Conservation (phyloP, 768 basidiomycete genomes). For the Favolaschia claudopus region DNA sequence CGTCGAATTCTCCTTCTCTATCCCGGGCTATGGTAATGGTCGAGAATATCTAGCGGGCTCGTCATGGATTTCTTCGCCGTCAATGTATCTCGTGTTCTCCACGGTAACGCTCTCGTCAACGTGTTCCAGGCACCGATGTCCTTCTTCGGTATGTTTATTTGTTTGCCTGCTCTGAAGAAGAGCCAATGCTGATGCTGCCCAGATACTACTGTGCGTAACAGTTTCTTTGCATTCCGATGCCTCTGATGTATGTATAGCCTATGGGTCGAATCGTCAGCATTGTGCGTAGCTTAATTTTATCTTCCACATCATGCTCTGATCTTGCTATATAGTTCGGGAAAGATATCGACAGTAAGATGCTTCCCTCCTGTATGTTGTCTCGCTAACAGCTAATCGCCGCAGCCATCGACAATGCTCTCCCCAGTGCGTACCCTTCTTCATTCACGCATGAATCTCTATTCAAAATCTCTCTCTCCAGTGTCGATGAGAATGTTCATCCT, state of each 20-base stretch:
- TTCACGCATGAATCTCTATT: not conserved
- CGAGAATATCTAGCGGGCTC: conserved; percentile 48
- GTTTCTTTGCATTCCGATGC: not conserved
- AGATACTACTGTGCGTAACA: conserved; percentile 19
- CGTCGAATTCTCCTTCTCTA: conserved; percentile 24
- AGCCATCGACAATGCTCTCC: conserved; percentile 68
- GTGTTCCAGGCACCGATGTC: conserved; percentile 77
- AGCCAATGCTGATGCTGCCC: conserved; percentile 32
- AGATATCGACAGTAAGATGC: conserved; percentile 63
- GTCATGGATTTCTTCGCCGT: conserved; percentile 63
- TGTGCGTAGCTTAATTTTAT: not conserved
- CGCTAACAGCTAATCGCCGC: not conserved
- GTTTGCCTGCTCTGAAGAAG: not conserved
- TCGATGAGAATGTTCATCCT: conserved; percentile 63
- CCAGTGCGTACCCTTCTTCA: conserved; percentile 46
- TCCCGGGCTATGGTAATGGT: not conserved
- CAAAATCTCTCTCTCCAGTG: conserved; percentile 42
- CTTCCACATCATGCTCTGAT: not conserved
- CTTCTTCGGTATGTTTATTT: conserved; percentile 66
- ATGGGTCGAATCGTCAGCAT: conserved; percentile 67
- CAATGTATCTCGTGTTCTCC: conserved; percentile 67
- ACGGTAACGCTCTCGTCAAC: conserved; percentile 59
- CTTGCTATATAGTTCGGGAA: conserved; percentile 54
- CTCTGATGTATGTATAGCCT: conserved; percentile 44
- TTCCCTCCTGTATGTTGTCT: not conserved